These are phyloP conservation scores for Pholiota conissans DNA, from an alignment of 768 basidiomycete species.

Conservation along the genomic window DNA sequence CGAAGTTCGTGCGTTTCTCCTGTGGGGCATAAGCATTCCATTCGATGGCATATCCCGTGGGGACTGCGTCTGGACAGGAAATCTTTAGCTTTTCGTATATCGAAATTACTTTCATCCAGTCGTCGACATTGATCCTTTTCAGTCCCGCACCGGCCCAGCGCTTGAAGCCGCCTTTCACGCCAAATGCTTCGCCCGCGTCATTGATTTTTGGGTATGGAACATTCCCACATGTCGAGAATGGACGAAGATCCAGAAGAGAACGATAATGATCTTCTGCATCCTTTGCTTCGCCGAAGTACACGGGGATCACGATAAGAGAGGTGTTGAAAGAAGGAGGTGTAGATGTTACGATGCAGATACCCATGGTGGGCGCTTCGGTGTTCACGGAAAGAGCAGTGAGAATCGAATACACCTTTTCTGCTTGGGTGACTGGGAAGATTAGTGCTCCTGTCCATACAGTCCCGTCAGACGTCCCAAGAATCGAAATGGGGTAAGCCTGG, in stretches of 20 bases:
- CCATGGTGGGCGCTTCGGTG: conserved; percentile 3
- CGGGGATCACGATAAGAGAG: conserved; percentile 5
- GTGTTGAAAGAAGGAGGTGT: conserved; percentile 7
- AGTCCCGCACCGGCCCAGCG: conserved; percentile 5
- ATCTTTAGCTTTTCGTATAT: conserved; percentile 5
- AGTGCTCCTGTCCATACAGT: conserved; percentile 11
- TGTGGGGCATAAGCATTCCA: not conserved
- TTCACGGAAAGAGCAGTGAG: not conserved
- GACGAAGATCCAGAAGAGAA: not conserved
- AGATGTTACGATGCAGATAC: conserved; percentile 10
- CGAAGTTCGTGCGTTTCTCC: not conserved
- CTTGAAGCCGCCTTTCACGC: conserved; percentile 9
- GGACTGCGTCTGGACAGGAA: not conserved
- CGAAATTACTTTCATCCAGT: conserved; percentile 3
- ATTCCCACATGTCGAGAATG: conserved; percentile 7
- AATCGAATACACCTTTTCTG: not conserved
- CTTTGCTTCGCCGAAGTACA: conserved; percentile 2
- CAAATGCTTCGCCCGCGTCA: conserved; percentile 9
- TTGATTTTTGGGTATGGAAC: conserved; percentile 9
- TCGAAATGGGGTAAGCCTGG: conserved; percentile 6
- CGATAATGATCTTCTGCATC: conserved; percentile 2
- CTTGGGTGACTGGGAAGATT: conserved; percentile 4
- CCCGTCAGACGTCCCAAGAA: conserved; percentile 6
- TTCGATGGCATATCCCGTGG: not conserved
- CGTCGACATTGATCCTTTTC: not conserved